Evolutionary conservation across 192 early-diverging fungal species (phyloP).

Genomic region (Coemansia sp.): DNA sequence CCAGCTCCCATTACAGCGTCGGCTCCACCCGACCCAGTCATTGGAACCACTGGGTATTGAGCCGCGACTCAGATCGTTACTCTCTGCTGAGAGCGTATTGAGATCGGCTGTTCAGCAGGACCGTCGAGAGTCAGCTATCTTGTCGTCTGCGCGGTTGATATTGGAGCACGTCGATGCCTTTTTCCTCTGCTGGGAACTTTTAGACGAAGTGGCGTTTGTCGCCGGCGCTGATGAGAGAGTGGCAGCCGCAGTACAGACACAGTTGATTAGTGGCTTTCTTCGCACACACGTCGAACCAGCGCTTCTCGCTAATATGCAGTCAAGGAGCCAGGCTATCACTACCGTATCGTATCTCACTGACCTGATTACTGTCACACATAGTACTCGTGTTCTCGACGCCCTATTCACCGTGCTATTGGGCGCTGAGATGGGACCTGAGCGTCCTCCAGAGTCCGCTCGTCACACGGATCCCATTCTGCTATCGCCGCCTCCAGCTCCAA

Average conservation of each 20-base stretch:
- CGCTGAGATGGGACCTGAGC: slow-evolving; percentile 37
- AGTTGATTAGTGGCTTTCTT: slow-evolving; percentile 39
- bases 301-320: slow-evolving; percentile 24
- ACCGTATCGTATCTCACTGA: slow-evolving; percentile 46
- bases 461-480: too few relatives aligned
- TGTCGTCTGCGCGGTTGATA: slow-evolving; percentile 17
- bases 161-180: slow-evolving; percentile 49
- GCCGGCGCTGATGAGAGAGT: slow-evolving; percentile 19
- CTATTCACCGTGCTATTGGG: slow-evolving; percentile 49
- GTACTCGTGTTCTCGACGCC: slow-evolving; percentile 39
- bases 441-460: neutral
- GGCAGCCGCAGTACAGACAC: slow-evolving; percentile 32
- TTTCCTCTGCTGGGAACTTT: slow-evolving; percentile 54
- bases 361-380: slow-evolving; percentile 39
- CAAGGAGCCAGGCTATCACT: slow-evolving; percentile 42
- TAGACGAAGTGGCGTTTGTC: slow-evolving; percentile 38
- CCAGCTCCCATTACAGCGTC: slow-evolving; percentile 24
- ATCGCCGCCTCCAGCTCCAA: neutral
- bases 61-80: slow-evolving; percentile 21
- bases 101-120: slow-evolving; percentile 32
- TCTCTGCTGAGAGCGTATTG: slow-evolving; percentile 18
- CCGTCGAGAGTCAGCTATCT: slow-evolving; percentile 26
- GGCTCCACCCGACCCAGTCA: neutral
- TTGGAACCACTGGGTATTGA: neutral
- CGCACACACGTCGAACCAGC: slow-evolving; percentile 49